Conservation (phyloP, 805 yeast genomes). For the Pichia kluyveri region DNA sequence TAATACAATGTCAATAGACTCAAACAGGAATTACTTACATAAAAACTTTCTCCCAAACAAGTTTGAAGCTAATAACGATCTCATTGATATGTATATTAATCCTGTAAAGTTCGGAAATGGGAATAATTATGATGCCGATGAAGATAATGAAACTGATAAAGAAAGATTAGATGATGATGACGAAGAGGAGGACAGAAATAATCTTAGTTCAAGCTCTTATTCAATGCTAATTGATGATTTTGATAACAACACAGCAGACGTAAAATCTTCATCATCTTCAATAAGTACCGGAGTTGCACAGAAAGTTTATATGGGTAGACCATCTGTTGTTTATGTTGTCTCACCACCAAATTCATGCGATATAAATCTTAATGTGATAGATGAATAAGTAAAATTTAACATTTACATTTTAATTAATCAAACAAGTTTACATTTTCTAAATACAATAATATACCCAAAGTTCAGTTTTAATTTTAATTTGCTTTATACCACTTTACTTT, state of each 20-base stretch:
- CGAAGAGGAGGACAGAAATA: background rate
- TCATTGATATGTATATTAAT: background rate
- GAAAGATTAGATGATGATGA: background rate
- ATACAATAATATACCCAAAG: too few relatives aligned
- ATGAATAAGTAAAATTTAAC: background rate
- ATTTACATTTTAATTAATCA: background rate
- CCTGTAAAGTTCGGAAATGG: background rate
- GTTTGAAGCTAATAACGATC: background rate
- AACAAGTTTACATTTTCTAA: too few relatives aligned
- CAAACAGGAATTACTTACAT: too few relatives aligned
- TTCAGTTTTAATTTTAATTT: too few relatives aligned
- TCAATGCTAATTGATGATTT: background rate
- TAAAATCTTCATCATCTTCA: background rate
- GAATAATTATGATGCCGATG: background rate
- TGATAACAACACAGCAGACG: background rate
- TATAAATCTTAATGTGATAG: background rate
- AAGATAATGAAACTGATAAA: background rate
- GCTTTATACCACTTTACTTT: too few relatives aligned
- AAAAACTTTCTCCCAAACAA: too few relatives aligned
- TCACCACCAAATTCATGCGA: background rate
- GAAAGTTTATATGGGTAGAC: background rate
- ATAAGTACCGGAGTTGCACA: background rate
- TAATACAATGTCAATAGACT: background rate
- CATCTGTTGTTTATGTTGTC: conserved; percentile 2
- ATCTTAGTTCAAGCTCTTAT: too few relatives aligned